Percentiles rank a stretch among this genome's conserved stretches.
Conservation (phyloP, 1,139 yeast genomes). For the Kodamaea fungicola region DNA sequence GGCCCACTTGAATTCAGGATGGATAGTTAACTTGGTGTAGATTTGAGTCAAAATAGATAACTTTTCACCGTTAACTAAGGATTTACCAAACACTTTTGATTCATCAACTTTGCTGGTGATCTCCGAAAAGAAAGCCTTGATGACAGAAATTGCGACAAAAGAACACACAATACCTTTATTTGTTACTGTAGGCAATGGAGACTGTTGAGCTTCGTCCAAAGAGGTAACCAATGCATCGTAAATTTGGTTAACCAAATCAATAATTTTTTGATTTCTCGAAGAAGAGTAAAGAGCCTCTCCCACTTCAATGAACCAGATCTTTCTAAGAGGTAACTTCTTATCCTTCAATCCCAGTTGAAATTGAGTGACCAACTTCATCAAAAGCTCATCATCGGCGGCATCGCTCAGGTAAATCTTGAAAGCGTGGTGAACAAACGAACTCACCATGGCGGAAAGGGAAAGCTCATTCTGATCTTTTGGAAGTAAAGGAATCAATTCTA, state of each 20-base stretch:
- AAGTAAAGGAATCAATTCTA: slow-evolving; percentile 47
- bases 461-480: slow-evolving; percentile 74
- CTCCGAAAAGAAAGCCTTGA: slow-evolving; percentile 7
- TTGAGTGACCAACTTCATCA: slow-evolving; percentile 21
- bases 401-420: slow-evolving; percentile 12
- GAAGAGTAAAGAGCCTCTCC: slow-evolving; percentile 25
- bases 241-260: slow-evolving; percentile 16
- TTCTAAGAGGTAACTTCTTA: slow-evolving; percentile 58
- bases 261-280: slow-evolving; percentile 3
- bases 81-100: slow-evolving; percentile 16
- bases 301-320: slow-evolving; percentile 62
- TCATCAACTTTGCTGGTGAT: slow-evolving; percentile 12
- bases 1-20: slow-evolving; percentile 52
- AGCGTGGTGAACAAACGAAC: slow-evolving; percentile 47
- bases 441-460: slow-evolving; percentile 50
- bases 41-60: slow-evolving; percentile 47
- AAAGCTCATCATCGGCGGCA: slow-evolving; percentile 9
- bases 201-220: slow-evolving; percentile 38
- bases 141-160: slow-evolving; percentile 34
- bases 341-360: slow-evolving; percentile 61
- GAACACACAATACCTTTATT: slow-evolving; percentile 49
- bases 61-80: slow-evolving; percentile 35
- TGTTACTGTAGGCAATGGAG: slow-evolving; percentile 50
- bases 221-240: slow-evolving; percentile 31
- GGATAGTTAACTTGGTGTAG: slow-evolving; percentile 43